Conservation (phyloP, 2,329 filamentous ascomycete genomes). For the Epichloe sp. region DNA sequence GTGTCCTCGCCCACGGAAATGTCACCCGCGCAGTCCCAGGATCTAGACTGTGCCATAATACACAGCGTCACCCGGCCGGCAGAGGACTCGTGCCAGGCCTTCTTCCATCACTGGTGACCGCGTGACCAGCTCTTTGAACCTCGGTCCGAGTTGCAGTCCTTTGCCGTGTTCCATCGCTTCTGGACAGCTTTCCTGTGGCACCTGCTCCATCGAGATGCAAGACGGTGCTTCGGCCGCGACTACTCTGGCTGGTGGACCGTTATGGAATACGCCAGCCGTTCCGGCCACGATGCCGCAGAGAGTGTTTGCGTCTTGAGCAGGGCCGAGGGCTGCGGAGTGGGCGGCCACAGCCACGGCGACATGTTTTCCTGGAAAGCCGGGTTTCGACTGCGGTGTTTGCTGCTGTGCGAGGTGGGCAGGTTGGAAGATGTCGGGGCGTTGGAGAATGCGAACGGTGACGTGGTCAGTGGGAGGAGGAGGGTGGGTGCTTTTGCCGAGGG, state of each 20-base stretch:
- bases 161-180: neutral
- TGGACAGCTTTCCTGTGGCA: constrained; percentile 5
- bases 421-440: neutral
- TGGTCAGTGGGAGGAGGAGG: too few species aligned
- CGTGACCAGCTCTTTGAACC: neutral
- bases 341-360: neutral
- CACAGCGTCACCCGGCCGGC: neutral
- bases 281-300: neutral
- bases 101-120: constrained; percentile 3
- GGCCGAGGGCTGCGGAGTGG: neutral
- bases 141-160: neutral
- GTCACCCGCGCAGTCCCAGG: neutral
- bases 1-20: neutral
- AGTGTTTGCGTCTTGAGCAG: constrained; percentile 1
- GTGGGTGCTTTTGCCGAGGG: neutral
- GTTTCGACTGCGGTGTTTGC: constrained; percentile 4
- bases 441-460: too few species aligned
- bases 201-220: neutral
- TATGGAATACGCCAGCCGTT: constrained; percentile 1
- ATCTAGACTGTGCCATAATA: constrained; percentile 3
- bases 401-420: constrained; percentile 3
- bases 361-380: constrained; percentile 3
- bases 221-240: neutral
- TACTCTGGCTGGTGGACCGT: constrained; percentile 2
- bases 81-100: neutral